A percentile compares a stretch with the other conserved stretches of the same genome.
These are phyloP conservation scores for Benincasa hispida DNA, from an alignment of 306 rosid genomes.

Conservation along the genomic window DNA sequence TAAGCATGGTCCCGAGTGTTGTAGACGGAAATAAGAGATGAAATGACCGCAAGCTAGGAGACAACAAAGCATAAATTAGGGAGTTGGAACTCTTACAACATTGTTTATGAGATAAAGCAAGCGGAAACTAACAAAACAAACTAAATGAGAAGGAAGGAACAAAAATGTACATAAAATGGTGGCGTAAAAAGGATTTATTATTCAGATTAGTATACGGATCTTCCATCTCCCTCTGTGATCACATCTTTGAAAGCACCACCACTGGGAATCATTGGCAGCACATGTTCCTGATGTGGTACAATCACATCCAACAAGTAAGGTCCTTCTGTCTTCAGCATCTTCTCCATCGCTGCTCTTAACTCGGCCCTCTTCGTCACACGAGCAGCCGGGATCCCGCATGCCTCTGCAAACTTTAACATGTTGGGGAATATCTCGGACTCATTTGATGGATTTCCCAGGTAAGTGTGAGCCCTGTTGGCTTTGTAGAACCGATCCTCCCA, in stretches of 20 bases:
- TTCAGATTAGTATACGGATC: conserved; percentile 30
- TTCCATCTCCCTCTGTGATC: conserved; percentile 84
- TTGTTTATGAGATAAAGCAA: neutral
- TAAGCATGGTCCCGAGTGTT: neutral
- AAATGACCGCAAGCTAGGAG: neutral
- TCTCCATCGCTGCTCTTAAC: conserved; percentile 54
- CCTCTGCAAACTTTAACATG: conserved; percentile 78
- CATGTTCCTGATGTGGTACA: conserved; percentile 93
- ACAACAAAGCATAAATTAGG: neutral
- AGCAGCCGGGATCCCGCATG: conserved; percentile 61
- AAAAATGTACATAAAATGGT: conserved; percentile 1
- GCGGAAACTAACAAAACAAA: neutral
- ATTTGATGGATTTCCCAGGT: conserved; percentile 56
- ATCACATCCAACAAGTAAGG: conserved; percentile 63
- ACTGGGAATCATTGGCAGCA: conserved; percentile 91
- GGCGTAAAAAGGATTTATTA: neutral
- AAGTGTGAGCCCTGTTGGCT: conserved; percentile 70
- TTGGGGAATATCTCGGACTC: conserved; percentile 64
- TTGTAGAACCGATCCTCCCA: conserved; percentile 95
- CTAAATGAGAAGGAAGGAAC: neutral
- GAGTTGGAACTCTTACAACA: neutral
- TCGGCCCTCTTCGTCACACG: conserved; percentile 57
- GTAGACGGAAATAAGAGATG: neutral
- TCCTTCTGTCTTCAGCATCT: conserved; percentile 81
- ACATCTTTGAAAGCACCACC: conserved; percentile 81